Conservation (phyloP, 1,139 yeast genomes). For the Pneumocystis sp. region DNA sequence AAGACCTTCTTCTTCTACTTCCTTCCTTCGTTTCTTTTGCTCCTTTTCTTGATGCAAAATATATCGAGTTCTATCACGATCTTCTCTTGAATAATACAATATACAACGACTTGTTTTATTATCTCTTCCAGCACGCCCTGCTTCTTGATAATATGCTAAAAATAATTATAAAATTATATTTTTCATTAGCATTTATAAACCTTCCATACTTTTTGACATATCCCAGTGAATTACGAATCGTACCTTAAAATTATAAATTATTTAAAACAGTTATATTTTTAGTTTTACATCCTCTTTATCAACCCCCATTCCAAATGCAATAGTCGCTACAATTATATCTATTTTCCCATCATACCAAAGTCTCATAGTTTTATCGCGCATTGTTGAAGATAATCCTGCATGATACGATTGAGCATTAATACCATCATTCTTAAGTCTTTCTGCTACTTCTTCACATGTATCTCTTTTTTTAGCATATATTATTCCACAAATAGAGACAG, state of each 20-base stretch:
- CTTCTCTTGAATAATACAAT: constrained; percentile 58
- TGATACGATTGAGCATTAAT: constrained; percentile 60
- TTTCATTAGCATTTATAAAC: constrained; percentile 29
- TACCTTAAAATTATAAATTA: not conserved
- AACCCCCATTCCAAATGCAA: constrained; percentile 94
- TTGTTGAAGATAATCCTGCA: constrained; percentile 66
- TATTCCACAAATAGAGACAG: constrained; percentile 39
- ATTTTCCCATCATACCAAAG: constrained; percentile 40
- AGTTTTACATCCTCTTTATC: constrained; percentile 70
- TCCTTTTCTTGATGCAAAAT: not conserved
- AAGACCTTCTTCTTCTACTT: constrained; percentile 56
- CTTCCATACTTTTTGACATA: constrained; percentile 73
- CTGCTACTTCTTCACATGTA: constrained; percentile 62
- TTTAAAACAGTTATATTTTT: not conserved
- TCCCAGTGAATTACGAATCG: constrained; percentile 74
- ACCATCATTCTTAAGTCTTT: constrained; percentile 40
- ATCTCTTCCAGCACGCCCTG: constrained; percentile 93
- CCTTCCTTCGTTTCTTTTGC: constrained; percentile 24
- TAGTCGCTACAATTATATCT: constrained; percentile 44
- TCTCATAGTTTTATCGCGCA: constrained; percentile 45
- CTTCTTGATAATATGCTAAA: constrained; percentile 48
- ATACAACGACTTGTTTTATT: constrained; percentile 65
- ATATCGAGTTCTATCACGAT: not conserved
- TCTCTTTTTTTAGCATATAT: constrained; percentile 77
- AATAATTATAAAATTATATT: not conserved